These are phyloP conservation scores for Pyricularia pennisetigena DNA, from an alignment of 2,329 filamentous ascomycete genomes.

Conservation along the genomic window DNA sequence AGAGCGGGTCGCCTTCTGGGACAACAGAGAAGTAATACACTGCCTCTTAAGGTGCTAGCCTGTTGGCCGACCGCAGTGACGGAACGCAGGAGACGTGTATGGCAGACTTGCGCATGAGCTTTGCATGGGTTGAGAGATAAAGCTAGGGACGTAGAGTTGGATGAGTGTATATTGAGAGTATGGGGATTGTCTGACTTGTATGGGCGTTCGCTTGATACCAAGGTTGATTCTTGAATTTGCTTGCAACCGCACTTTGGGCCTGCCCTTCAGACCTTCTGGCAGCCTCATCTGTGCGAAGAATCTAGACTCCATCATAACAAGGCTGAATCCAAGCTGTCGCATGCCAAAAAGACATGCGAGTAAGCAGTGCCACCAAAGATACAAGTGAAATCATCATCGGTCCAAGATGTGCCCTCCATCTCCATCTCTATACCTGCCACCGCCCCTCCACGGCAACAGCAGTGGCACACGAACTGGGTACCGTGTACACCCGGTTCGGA, in stretches of 20 bases:
- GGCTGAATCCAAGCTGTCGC: too few relatives aligned
- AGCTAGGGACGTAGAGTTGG: too few relatives aligned
- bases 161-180: neutral
- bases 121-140: too few relatives aligned
- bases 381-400: neutral
- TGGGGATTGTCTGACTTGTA: neutral
- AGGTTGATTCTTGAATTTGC: too few relatives aligned
- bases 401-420: neutral
- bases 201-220: neutral
- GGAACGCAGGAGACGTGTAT: too few relatives aligned
- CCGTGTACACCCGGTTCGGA: slow-evolving; percentile 33
- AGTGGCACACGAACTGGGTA: slow-evolving; percentile 6
- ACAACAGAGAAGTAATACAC: too few relatives aligned
- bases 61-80: too few relatives aligned
- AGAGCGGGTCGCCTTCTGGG: too few relatives aligned
- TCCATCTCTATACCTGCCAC: slow-evolving; percentile 17
- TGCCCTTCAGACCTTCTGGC: neutral
- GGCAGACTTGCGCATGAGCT: too few relatives aligned
- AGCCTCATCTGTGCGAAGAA: neutral
- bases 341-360: too few relatives aligned
- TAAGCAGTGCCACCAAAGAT: neutral
- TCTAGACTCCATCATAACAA: neutral
- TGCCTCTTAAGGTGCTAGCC: too few relatives aligned
- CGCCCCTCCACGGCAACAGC: slow-evolving; percentile 18
- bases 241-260: too few relatives aligned